phyloP scores from a whole-genome alignment of 371 early-diverging fungal genomes.

The Circinella minor region DNA sequence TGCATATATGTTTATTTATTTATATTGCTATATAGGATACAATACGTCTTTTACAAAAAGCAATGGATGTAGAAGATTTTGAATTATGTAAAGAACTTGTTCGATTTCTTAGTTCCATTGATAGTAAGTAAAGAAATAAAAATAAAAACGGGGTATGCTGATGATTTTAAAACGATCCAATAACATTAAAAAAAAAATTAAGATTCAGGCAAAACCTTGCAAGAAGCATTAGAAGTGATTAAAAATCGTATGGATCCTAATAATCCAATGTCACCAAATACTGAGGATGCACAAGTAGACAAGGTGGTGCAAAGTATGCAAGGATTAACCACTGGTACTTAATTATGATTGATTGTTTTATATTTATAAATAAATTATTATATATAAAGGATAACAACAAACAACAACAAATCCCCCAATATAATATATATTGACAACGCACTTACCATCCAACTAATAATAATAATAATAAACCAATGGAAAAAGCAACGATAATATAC shows the following conservation, averaged over 20 bases:
- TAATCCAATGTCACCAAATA: slow-evolving; percentile 27
- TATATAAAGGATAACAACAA: background rate
- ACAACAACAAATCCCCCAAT: background rate
- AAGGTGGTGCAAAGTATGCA: slow-evolving; percentile 40
- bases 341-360: background rate
- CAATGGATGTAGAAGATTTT: slow-evolving; percentile 78
- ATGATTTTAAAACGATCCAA: background rate
- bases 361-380: background rate
- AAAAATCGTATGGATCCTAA: slow-evolving; percentile 35
- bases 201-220: slow-evolving; percentile 47
- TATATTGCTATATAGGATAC: slow-evolving; percentile 53
- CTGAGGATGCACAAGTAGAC: slow-evolving; percentile 38
- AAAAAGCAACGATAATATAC: too few species aligned
- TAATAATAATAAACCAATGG: too few species aligned
- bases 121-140: slow-evolving; percentile 52
- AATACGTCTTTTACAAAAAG: slow-evolving; percentile 71
- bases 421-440: too few species aligned
- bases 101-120: slow-evolving; percentile 81
- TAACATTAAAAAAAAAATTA: background rate
- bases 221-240: slow-evolving; percentile 47
- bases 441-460: too few species aligned
- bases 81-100: slow-evolving; percentile 83
- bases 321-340: slow-evolving; percentile 10
- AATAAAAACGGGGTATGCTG: background rate
- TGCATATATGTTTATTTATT: background rate